Base-by-base conservation (phyloP, 306 rosid genomes). In the Purshia tridentata region DNA sequence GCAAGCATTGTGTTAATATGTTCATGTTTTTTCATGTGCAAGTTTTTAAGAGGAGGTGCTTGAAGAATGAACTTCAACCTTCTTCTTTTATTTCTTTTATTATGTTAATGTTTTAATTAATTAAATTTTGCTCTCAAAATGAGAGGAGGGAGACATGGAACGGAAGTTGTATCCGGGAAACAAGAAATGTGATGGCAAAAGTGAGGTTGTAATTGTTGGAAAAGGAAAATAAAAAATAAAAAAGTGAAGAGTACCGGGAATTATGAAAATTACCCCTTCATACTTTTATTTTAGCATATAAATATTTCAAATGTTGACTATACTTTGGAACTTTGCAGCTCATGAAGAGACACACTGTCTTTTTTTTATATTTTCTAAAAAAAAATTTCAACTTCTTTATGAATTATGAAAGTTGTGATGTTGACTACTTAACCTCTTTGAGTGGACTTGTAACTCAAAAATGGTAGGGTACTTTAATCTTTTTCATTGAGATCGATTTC, bases 131-230 rank as follows among this genome's bases (percentile, higher is more conserved):
- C 13, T 18, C 8, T 61, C 47, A 39, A 40, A 40, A 39, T 5
- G 50, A 5, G 29, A 5, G 56, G 54, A 41, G 67, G 47, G 16
- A 35, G 40, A 71, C 40, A 59, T 46, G 8, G 51, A 20, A 54
- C 52, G 78, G 71, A 57, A 39, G 67, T 61, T 16, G 48, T 40
- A 8, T 9, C 23, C 48, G 47, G 48, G 46, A 61, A 40, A 61
- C 46, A 61, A 61, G 48, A 61, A 7, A 8, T 39, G 48, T 61
- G 67, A 61, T 61, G 48, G 22, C 13, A n/a, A 39, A 61, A 39
- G 67, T 37, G 64, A 61, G 46, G 48, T 39, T 16, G 67, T 40
- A 5, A 18, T 16, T 39, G 47, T 39, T 61, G 14, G 47, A 61
- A 39, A 40, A 16, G 15, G 15, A 1, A 16, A 39, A 11, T 6